A percentile compares a stretch with the other conserved stretches of the same genome.
Conservation (phyloP, 768 basidiomycete species). For the Auricularia cornea region DNA sequence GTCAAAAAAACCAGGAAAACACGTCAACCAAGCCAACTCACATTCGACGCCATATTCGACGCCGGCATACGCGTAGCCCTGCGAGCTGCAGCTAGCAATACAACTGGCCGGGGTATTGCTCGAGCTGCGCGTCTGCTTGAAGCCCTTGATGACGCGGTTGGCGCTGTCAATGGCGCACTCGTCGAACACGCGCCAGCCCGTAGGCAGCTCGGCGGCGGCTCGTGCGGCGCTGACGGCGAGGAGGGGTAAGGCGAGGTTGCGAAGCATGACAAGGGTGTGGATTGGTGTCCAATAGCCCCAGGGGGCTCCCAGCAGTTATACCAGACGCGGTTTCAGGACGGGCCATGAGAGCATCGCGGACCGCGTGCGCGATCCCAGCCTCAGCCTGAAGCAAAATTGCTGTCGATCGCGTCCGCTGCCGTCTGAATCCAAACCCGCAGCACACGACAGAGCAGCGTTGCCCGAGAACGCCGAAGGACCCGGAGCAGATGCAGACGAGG, state of each 20-base stretch:
- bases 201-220: neutral
- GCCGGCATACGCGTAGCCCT: neutral
- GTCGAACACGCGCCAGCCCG: neutral
- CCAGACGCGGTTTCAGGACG: no score
- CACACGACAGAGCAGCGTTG: no score
- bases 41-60: neutral
- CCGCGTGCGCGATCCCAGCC: constrained; percentile 20
- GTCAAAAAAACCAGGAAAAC: neutral
- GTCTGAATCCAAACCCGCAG: no score
- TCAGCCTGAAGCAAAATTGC: no score
- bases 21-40: constrained; percentile 2
- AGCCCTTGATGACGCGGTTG: neutral
- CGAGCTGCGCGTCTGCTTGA: neutral
- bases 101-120: neutral
- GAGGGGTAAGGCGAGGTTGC: no score
- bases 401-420: no score
- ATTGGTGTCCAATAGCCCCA: no score
- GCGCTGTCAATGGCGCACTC: neutral
- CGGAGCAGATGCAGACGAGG: no score
- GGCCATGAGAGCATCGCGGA: constrained; percentile 13
- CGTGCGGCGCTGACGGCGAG: neutral
- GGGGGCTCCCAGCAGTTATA: no score
- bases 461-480: no score
- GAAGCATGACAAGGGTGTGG: no score
- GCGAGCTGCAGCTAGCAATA: neutral